Evolutionary conservation across 179 eudicot genomes (phyloP).

Genomic region (Monotropa hypopitys): DNA sequence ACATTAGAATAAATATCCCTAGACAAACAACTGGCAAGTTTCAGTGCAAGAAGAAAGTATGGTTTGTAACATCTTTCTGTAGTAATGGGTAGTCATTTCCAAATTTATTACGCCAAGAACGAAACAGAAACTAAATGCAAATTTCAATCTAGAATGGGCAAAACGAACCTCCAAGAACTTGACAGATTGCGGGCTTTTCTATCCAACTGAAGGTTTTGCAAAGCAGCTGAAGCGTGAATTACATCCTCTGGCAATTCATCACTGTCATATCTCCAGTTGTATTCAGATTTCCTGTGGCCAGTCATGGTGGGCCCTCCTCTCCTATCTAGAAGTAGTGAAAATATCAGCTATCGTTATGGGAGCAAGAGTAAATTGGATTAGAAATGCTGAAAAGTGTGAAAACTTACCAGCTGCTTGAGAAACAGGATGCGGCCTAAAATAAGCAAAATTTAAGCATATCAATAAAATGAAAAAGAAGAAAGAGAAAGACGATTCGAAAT

Average conservation of each 20-base stretch:
- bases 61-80: no score
- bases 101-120: neutral
- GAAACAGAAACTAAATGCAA: neutral
- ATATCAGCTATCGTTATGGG: neutral
- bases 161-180: slow-evolving; percentile 75
- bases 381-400: neutral
- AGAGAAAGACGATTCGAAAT: neutral
- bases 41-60: neutral
- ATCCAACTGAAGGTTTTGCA: slow-evolving; percentile 83
- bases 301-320: slow-evolving; percentile 72
- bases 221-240: slow-evolving; percentile 63
- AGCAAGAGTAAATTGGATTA: neutral
- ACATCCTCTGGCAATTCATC: slow-evolving; percentile 78
- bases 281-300: slow-evolving; percentile 77
- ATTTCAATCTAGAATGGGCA: neutral
- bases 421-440: slow-evolving; percentile 45
- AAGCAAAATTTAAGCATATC: slow-evolving; percentile 9
- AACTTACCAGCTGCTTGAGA: slow-evolving; percentile 80
- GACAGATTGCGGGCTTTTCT: slow-evolving; percentile 82
- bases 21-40: neutral
- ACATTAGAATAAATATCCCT: neutral
- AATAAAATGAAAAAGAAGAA: neutral
- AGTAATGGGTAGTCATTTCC: neutral
- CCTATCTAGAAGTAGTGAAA: slow-evolving; percentile 36
- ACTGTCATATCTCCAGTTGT: slow-evolving; percentile 69